Percentiles rank a stretch among this genome's conserved stretches.
Evolutionary conservation across 352 stramenopile genomes (phyloP).

Genomic region (Globisporangium viniferum): DNA sequence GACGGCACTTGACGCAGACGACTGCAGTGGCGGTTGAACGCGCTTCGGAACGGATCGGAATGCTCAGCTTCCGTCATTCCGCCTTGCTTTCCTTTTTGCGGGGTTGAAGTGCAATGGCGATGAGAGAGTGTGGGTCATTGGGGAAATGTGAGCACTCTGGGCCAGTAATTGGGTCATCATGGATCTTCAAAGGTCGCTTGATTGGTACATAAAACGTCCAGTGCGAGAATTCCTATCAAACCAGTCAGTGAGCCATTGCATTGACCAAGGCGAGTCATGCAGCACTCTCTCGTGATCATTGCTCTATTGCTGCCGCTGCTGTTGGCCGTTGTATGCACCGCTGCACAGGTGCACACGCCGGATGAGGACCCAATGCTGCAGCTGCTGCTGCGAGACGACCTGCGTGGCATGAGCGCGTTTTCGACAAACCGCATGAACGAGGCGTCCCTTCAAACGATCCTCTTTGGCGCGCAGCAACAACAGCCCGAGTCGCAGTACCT

Average conservation of each 20-base stretch:
- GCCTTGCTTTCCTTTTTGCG: neutral
- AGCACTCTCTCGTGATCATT: neutral
- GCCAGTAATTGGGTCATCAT: neutral
- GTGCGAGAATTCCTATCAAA: no score
- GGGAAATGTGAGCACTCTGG: neutral
- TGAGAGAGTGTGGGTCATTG: neutral
- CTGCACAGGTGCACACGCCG: no score
- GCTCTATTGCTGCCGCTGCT: neutral
- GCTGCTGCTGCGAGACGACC: constrained; percentile 18
- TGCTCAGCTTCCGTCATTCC: neutral
- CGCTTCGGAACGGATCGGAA: constrained; percentile 5
- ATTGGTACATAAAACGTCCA: neutral
- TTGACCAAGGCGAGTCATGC: no score
- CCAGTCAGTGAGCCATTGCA: no score
- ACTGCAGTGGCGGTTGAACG: neutral
- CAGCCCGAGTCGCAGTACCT: constrained; percentile 48
- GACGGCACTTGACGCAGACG: neutral
- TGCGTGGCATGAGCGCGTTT: constrained; percentile 7
- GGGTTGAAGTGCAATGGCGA: neutral
- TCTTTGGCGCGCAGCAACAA: constrained; percentile 31
- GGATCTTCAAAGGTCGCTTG: neutral
- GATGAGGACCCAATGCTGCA: neutral
- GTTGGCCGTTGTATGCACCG: neutral
- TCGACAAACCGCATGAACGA: constrained; percentile 19
- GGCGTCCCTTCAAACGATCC: constrained; percentile 29